Percentiles rank a stretch among this genome's conserved stretches.
Evolutionary conservation across 495 filamentous ascomycete genomes (phyloP).

Genomic region (Talaromyces proteolyticus): DNA sequence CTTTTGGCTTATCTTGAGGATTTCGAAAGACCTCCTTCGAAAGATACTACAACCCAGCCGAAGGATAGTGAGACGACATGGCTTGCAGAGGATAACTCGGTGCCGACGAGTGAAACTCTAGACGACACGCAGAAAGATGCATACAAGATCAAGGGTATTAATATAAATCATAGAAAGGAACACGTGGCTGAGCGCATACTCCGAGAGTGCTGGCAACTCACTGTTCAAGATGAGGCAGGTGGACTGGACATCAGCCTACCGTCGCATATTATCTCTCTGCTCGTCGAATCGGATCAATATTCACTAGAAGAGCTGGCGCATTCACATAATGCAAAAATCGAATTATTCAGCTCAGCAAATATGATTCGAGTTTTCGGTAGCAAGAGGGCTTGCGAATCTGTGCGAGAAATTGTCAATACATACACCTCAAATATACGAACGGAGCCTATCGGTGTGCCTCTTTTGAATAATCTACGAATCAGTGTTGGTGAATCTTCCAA

Average conservation of each 20-base stretch:
- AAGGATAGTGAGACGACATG: too few relatives aligned
- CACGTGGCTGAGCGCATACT: conserved; percentile 32
- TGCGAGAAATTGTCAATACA: conserved; percentile 35
- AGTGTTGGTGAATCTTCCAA: conserved; percentile 11
- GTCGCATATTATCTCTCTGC: conserved; percentile 17
- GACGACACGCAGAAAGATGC: not conserved
- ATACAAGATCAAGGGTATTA: not conserved
- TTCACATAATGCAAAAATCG: conserved; percentile 34
- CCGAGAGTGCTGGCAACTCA: conserved; percentile 38
- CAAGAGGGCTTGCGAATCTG: conserved; percentile 26
- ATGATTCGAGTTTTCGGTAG: conserved; percentile 37
- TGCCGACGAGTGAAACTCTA: too few relatives aligned
- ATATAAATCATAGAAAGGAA: conserved; percentile 22
- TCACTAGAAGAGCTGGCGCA: conserved; percentile 38
- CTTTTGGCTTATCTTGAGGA: conserved; percentile 22
- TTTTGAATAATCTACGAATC: conserved; percentile 2
- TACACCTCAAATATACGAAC: conserved; percentile 26
- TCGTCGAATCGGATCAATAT: conserved; percentile 25
- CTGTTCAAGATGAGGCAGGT: conserved; percentile 28
- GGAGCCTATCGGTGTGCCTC: conserved; percentile 18
- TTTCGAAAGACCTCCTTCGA: not conserved
- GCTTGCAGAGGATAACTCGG: too few relatives aligned
- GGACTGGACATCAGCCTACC: conserved; percentile 34
- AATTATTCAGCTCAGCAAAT: conserved; percentile 25
- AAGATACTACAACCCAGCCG: too few relatives aligned